Conservation (phyloP, 2,329 filamentous ascomycete genomes). For the Fusarium setosum region DNA sequence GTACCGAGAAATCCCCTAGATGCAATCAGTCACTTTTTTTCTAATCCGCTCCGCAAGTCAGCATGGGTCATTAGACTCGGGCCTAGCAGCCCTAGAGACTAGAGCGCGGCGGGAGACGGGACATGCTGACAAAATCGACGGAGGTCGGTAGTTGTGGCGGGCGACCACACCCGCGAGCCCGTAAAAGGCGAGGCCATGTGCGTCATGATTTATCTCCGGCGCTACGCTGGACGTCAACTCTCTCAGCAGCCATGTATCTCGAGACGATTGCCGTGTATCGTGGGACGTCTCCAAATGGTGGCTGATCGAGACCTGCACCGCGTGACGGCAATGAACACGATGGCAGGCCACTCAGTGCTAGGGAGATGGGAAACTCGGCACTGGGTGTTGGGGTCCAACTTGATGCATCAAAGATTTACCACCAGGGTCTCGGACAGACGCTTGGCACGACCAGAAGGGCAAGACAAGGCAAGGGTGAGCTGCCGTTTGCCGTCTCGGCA, state of each 20-base stretch:
- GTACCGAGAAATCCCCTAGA: slow-evolving; percentile 20
- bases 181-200: neutral
- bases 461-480: slow-evolving; percentile 12
- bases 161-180: slow-evolving; percentile 6
- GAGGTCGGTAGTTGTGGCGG: slow-evolving; percentile 24
- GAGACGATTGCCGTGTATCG: neutral
- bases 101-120: slow-evolving; percentile 6
- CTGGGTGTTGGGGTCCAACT: neutral
- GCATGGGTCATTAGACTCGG: slow-evolving; percentile 21
- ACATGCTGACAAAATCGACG: slow-evolving; percentile 19
- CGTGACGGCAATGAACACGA: slow-evolving; percentile 7
- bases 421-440: slow-evolving; percentile 18
- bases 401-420: slow-evolving; percentile 10
- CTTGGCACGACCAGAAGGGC: slow-evolving; percentile 17
- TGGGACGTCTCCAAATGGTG: neutral
- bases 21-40: neutral
- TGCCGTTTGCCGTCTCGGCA: slow-evolving; percentile 38
- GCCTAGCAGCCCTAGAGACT: slow-evolving; percentile 35
- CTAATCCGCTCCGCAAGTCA: neutral
- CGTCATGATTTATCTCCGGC: slow-evolving; percentile 18
- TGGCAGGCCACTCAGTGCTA: neutral
- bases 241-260: slow-evolving; percentile 1
- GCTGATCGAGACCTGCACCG: neutral
- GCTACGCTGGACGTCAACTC: neutral
- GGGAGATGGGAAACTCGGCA: slow-evolving; percentile 17